A percentile compares a stretch with the other conserved stretches of the same genome.
These are phyloP conservation scores for Saturnispora gosingensis DNA, from an alignment of 805 yeast species.

Conservation along the genomic window DNA sequence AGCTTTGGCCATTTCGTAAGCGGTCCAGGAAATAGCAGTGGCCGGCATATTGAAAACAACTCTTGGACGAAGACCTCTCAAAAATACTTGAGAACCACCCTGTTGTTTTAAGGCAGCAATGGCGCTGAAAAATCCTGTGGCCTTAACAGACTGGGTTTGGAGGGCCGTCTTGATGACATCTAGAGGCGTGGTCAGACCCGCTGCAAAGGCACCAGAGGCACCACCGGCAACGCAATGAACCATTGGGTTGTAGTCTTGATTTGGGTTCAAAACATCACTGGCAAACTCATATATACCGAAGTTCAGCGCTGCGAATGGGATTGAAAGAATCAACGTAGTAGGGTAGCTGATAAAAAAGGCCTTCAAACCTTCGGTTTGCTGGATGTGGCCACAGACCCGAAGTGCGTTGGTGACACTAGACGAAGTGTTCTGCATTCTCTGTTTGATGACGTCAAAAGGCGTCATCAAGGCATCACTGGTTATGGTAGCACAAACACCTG, in stretches of 20 bases:
- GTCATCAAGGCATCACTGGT: slow-evolving; percentile 95
- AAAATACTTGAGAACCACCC: slow-evolving; percentile 60
- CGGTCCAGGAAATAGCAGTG: slow-evolving; percentile 96
- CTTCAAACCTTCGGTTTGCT: slow-evolving; percentile 54
- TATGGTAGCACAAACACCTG: slow-evolving; percentile 89
- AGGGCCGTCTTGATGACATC: slow-evolving; percentile 88
- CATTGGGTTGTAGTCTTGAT: slow-evolving; percentile 72
- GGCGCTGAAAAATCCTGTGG: slow-evolving; percentile 64
- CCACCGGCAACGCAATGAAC: slow-evolving; percentile 91
- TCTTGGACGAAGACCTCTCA: slow-evolving; percentile 84
- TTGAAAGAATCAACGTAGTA: slow-evolving; percentile 81
- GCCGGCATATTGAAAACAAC: slow-evolving; percentile 89
- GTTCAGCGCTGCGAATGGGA: slow-evolving; percentile 92
- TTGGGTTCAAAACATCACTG: slow-evolving; percentile 72
- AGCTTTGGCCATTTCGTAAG: slow-evolving; percentile 93
- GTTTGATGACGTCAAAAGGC: slow-evolving; percentile 92
- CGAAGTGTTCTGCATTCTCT: slow-evolving; percentile 66
- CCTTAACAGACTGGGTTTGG: slow-evolving; percentile 67
- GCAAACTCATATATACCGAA: slow-evolving; percentile 86
- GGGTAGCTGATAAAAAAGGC: slow-evolving; percentile 92
- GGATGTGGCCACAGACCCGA: slow-evolving; percentile 34
- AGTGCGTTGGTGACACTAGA: slow-evolving; percentile 13
- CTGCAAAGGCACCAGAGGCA: slow-evolving; percentile 89
- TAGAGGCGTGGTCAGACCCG: slow-evolving; percentile 88
- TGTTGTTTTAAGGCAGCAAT: slow-evolving; percentile 53